A percentile compares a stretch with the other conserved stretches of the same genome.
Conservation (phyloP, 176 grass and related monocot species). For the Saccharum spontaneum region DNA sequence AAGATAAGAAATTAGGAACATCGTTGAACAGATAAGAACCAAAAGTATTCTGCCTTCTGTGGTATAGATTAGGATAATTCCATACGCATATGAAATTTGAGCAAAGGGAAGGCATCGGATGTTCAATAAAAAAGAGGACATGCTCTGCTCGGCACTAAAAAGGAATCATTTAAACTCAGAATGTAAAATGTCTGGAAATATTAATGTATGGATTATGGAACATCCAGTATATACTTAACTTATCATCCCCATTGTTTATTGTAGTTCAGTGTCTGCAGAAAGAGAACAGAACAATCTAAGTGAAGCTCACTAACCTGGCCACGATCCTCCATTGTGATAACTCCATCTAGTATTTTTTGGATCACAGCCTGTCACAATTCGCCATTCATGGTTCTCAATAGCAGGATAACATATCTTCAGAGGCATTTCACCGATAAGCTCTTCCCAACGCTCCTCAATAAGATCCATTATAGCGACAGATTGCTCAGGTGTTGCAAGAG, state of each 20-base stretch:
- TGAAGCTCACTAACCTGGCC: conserved; percentile 62
- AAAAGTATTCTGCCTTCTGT: background rate
- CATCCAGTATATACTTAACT: background rate
- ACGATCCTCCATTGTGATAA: conserved; percentile 76
- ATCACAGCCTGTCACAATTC: conserved; percentile 65
- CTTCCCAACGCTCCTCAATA: conserved; percentile 82
- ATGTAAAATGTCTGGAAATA: background rate
- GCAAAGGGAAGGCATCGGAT: background rate
- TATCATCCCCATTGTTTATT: background rate
- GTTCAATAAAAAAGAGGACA: background rate
- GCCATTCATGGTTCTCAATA: conserved; percentile 76
- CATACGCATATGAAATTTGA: background rate
- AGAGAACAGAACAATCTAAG: conserved; percentile 5
- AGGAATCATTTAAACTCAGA: background rate
- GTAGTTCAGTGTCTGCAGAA: background rate
- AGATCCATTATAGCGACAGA: conserved; percentile 77
- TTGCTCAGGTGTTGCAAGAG: conserved; percentile 73
- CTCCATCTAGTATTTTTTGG: conserved; percentile 69
- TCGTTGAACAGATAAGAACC: background rate
- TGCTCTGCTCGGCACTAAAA: background rate
- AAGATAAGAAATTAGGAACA: conserved; percentile 19
- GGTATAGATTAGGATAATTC: background rate
- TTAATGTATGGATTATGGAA: background rate
- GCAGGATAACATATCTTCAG: conserved; percentile 75
- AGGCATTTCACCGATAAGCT: conserved; percentile 79